A percentile compares a stretch with the other conserved stretches of the same genome.
Evolutionary conservation across 176 grass and related monocot genomes (phyloP).

Genomic region (Rhynchospora tenuis): DNA sequence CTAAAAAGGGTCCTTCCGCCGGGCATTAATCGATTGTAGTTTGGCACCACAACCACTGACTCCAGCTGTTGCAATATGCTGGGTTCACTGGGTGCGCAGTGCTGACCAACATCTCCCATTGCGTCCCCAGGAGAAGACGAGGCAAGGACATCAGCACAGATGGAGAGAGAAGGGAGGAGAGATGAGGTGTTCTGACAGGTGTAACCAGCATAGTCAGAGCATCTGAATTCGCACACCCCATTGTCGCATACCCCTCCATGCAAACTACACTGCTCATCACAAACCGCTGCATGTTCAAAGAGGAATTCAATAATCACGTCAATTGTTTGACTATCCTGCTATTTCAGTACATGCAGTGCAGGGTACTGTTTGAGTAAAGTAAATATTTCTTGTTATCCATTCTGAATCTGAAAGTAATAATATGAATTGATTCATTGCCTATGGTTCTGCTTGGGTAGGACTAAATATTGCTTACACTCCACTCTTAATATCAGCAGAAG

Average conservation of each 20-base stretch:
- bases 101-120: slow-evolving; percentile 68
- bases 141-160: slow-evolving; percentile 91
- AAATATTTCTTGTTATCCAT: background rate
- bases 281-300: slow-evolving; percentile 58
- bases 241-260: slow-evolving; percentile 98
- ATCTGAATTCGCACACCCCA: slow-evolving; percentile 95
- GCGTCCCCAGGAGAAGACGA: background rate
- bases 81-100: slow-evolving; percentile 90
- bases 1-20: slow-evolving; percentile 66
- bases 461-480: background rate
- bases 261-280: slow-evolving; percentile 98
- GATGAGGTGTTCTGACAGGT: slow-evolving; percentile 93
- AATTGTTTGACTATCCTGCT: background rate
- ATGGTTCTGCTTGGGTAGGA: background rate
- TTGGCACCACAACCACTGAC: slow-evolving; percentile 84
- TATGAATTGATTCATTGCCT: background rate
- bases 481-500: background rate
- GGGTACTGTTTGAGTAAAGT: background rate
- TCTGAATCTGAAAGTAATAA: background rate
- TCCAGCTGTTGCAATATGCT: slow-evolving; percentile 96
- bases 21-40: slow-evolving; percentile 98
- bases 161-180: slow-evolving; percentile 74
- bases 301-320: background rate
- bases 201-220: slow-evolving; percentile 98
- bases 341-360: background rate